Base-by-base conservation (phyloP, 129 eudicot species). In the Gnaphalium uliginosum region DNA sequence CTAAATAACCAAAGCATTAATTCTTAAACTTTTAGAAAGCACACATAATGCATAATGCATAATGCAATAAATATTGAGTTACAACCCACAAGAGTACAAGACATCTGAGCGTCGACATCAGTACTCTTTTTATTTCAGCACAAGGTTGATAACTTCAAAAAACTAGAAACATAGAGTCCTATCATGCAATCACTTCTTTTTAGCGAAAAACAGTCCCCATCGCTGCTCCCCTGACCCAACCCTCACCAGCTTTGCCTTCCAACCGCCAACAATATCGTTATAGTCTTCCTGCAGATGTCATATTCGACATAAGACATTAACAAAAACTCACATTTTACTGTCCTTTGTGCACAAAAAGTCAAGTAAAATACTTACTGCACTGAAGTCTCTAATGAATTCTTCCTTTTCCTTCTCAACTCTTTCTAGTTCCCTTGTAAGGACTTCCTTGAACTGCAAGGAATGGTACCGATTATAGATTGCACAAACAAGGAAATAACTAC, bases 211-310 rank as follows among this genome's bases (percentile, higher is more conserved):
- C 88, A 94, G 57, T 13, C 99, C 97, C 97, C 99, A 94, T 61
- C 80, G 81, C 81, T 94, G 97, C 88, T 94, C 97, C 29, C 99
- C 97, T 5, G 85, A 76, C 22, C 92, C 83, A 69, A 87, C 87
- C 73, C 97, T 79, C 11, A 84, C 82, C 72, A 94, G 80, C 87
- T 94, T 94, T 22, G 96, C 76, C 77, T 94, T 94, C 97, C 99
- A 94, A 39, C 99, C 97, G 17, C 92, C 97, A 72, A 94, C 99
- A 33, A 94, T 94, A 65, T 94, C 97, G 46, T 94, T 83, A 61
- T 94, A 94, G 86, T 94, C 99, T 65, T 86, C 87, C 98, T 94
- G 81, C 51, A 78, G 1, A 77, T 67, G 19, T 56, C 79, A 70
- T 13, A 18, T 80, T 68, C 24, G 18, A 26, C 53, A 32, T 18